Evolutionary conservation across 257 asterid genomes (phyloP), one percentile per base, ranked within the genome.

Genomic region (Solanum medicagineum): DNA sequence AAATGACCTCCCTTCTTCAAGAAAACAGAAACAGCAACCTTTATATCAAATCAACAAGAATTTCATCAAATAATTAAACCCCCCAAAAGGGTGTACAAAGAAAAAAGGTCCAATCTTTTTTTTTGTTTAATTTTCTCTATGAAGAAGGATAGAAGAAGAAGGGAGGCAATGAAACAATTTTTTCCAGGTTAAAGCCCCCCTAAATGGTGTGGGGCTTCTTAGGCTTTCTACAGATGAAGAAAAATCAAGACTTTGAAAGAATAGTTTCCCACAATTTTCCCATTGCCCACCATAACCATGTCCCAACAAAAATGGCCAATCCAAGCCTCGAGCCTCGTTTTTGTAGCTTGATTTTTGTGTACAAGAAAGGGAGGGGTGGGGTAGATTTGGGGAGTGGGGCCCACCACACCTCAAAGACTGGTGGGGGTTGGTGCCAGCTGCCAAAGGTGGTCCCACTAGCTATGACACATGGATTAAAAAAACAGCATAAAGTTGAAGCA

Each of bases 1-100:
- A 4, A 59, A 13, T 10, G 22, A 12, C 73, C 77, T 47, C 59
- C 96, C 95, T 93, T 91, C 95, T 93, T 56, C 91, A 82, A 88
- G 89, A 84, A 86, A 85, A 88, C 80, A 69, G 80, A 94, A 95
- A 92, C 92, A 95, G 91, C 95, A 88, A 40, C 54, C 92, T 84
- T 32, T 29, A 83, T 16, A 32, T 15, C 65, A 59, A 24, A 26
- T 13, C 29, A 84, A 75, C 87, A 73, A 89, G 71, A 84, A 57
- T 16, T n/a, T 77, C 47, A 53, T 77, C 47, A 77, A 77, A 51
- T 10, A 32, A 77, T 77, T 53, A 77, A 77, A 77, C 44, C 65
- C 60, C 63, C 45, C 26, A 66, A 74, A 75, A 55, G 45, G 47
- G 65, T 77, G 22, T 51, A 12, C 6, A 22, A 73, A 6, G 4